Evolutionary conservation across 1,139 yeast genomes (phyloP).

Genomic region (Yamadazyma conglobata): DNA sequence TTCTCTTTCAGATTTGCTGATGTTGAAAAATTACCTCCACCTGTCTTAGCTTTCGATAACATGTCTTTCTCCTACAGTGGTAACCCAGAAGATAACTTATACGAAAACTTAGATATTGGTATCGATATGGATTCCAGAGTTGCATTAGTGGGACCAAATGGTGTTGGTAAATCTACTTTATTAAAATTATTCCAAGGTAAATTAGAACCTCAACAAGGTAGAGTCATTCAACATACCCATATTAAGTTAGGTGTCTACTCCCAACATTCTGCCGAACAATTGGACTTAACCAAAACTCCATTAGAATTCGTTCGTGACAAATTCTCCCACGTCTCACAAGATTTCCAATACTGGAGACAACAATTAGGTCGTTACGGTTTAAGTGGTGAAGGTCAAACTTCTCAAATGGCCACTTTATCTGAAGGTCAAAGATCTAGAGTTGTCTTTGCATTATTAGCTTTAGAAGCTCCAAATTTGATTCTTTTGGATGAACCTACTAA

Average conservation of each 20-base stretch:
- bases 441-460: constrained; percentile 92
- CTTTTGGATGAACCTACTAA: constrained; percentile 98
- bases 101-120: constrained; percentile 91
- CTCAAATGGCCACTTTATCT: constrained; percentile 96
- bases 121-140: constrained; percentile 99
- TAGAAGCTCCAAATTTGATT: constrained; percentile 92
- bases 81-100: constrained; percentile 80
- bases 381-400: constrained; percentile 98
- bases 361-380: constrained; percentile 98
- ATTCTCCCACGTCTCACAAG: constrained; percentile 87
- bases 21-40: constrained; percentile 97
- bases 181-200: constrained; percentile 96
- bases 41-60: constrained; percentile 94
- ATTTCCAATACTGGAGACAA: constrained; percentile 98
- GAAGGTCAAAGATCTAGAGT: constrained; percentile 99
- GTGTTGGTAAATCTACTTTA: constrained; percentile 97
- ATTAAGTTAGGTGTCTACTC: constrained; percentile 98
- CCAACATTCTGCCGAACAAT: constrained; percentile 97
- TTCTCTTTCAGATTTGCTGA: constrained; percentile 93
- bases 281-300: constrained; percentile 91
- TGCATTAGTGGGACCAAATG: constrained; percentile 98
- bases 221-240: constrained; percentile 96
- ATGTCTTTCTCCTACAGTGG: constrained; percentile 92
- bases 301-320: constrained; percentile 95
- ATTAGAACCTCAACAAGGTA: constrained; percentile 83